A percentile compares a stretch with the other conserved stretches of the same genome.
phyloP scores from a whole-genome alignment of 176 grass and related monocot genomes.

The Zoysia japonica region DNA sequence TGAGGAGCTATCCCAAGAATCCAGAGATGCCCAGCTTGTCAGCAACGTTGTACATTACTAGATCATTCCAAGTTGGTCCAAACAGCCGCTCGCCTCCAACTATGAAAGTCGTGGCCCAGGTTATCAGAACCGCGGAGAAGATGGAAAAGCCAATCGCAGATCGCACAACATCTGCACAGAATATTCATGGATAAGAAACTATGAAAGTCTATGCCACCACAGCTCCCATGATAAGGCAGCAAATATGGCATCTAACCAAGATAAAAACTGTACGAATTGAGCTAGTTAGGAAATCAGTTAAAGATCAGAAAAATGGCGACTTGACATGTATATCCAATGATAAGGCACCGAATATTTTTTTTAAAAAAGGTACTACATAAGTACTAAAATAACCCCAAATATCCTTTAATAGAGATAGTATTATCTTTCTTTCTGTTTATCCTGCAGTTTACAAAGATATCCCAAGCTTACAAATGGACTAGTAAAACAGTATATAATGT shows the following conservation, averaged over 20 bases:
- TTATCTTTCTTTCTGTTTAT: neutral
- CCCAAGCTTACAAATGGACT: neutral
- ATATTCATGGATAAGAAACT: conserved; percentile 12
- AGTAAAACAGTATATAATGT: neutral
- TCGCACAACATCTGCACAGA: conserved; percentile 73
- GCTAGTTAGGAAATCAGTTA: neutral
- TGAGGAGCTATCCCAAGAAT: conserved; percentile 59
- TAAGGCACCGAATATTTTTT: neutral
- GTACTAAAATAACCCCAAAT: neutral
- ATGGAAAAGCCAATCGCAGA: conserved; percentile 66
- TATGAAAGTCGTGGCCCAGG: conserved; percentile 77
- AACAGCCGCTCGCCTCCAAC: conserved; percentile 75
- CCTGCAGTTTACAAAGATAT: neutral
- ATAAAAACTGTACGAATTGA: neutral
- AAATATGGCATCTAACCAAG: neutral
- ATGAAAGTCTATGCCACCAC: neutral
- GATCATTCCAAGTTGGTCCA: conserved; percentile 75
- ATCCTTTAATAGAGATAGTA: neutral
- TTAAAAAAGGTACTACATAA: neutral
- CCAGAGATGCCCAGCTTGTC: conserved; percentile 70
- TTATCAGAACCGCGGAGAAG: conserved; percentile 63
- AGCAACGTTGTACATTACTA: conserved; percentile 91
- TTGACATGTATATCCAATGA: neutral
- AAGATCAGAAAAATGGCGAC: neutral
- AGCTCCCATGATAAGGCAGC: too few species aligned